A percentile compares a stretch with the other conserved stretches of the same genome.
Conservation (phyloP, 768 basidiomycete species). For the Nidularia sp. region DNA sequence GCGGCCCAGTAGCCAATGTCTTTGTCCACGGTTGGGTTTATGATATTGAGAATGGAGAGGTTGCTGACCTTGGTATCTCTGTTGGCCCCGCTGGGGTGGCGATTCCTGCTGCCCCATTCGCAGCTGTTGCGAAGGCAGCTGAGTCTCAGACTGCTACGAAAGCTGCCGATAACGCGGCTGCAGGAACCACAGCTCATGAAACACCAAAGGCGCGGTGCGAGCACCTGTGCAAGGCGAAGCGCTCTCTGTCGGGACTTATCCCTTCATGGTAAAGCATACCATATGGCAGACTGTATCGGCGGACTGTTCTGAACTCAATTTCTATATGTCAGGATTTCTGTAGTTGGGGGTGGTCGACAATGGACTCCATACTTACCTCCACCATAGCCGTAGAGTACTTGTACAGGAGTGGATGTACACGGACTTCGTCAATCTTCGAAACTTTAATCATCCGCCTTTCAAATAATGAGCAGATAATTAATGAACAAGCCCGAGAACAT, state of each 20-base stretch:
- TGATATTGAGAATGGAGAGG: constrained; percentile 37
- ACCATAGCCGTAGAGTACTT: no score
- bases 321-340: no score
- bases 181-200: constrained; percentile 4
- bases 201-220: not conserved
- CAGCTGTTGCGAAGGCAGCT: constrained; percentile 7
- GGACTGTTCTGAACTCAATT: no score
- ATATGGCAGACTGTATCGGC: no score
- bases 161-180: not conserved
- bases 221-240: not conserved
- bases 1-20: constrained; percentile 14
- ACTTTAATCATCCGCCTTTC: no score
- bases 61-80: constrained; percentile 43
- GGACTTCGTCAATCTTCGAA: no score
- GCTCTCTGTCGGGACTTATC: not conserved
- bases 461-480: no score
- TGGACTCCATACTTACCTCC: no score
- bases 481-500: no score
- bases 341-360: no score
- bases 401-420: no score
- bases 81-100: constrained; percentile 28
- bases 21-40: constrained; percentile 42
- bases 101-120: constrained; percentile 24
- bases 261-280: no score
- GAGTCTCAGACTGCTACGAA: not conserved